These are phyloP conservation scores for Haematococcus lacustris DNA, from an alignment of 139 green algal species.

Conservation along the genomic window DNA sequence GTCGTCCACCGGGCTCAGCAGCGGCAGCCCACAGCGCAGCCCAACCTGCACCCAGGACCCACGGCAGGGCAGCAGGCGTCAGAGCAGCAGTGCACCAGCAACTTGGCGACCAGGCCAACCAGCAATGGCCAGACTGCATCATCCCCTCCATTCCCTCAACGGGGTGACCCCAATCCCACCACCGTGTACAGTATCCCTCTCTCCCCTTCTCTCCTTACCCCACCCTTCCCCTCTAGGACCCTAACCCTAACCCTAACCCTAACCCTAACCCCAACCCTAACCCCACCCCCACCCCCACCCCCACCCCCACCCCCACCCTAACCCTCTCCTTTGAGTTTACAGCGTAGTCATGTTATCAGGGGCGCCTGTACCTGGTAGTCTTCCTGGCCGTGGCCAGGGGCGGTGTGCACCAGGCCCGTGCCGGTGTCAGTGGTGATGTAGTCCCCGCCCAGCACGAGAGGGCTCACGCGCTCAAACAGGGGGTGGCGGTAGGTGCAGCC, in stretches of 20 bases:
- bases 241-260: neutral
- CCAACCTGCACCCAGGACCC: too few relatives aligned
- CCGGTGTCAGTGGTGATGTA: slow-evolving; percentile 97
- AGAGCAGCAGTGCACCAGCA: too few relatives aligned
- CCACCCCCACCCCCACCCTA: too few relatives aligned
- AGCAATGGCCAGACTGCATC: too few relatives aligned
- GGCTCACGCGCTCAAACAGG: slow-evolving; percentile 66
- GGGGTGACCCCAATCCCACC: too few relatives aligned
- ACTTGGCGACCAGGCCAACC: too few relatives aligned
- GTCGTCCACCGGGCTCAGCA: slow-evolving; percentile 95
- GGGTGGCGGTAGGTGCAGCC: slow-evolving; percentile 85
- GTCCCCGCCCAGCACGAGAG: slow-evolving; percentile 90
- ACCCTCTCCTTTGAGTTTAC: too few relatives aligned
- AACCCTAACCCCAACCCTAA: neutral
- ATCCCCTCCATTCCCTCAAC: too few relatives aligned
- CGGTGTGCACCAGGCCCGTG: slow-evolving; percentile 95
- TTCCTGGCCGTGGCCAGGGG: slow-evolving; percentile 91
- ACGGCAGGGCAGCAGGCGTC: too few relatives aligned
- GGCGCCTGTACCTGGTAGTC: slow-evolving; percentile 72
- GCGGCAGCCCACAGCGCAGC: slow-evolving; percentile 71
- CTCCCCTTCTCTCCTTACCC: neutral
- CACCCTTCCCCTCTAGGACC: neutral
- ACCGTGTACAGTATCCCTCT: too few relatives aligned
- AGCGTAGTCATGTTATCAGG: too few relatives aligned
- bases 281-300: too few relatives aligned